Evolutionary conservation across 257 asterid genomes (phyloP).

Genomic region (Nicotiana otophora): DNA sequence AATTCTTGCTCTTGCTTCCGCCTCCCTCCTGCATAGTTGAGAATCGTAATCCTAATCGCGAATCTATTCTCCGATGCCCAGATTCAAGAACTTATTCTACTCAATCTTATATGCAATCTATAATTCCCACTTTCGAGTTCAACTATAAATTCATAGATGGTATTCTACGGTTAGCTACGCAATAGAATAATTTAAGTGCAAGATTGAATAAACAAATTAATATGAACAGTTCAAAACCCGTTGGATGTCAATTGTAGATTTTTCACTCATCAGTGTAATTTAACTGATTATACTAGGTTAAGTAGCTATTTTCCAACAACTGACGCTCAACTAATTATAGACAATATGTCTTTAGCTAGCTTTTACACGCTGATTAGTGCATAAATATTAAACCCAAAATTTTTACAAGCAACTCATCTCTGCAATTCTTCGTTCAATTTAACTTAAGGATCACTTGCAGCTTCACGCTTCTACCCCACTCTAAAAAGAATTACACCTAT

Average conservation of each 20-base stretch:
- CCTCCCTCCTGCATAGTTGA: too few species aligned
- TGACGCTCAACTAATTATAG: not conserved
- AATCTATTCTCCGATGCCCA: too few species aligned
- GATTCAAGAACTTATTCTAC: too few species aligned
- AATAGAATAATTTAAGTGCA: too few species aligned
- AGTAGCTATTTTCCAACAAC: not conserved
- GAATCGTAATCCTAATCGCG: too few species aligned
- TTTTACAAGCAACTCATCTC: not conserved
- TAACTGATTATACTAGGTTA: not conserved
- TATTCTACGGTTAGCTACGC: too few species aligned
- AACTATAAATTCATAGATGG: too few species aligned
- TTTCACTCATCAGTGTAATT: not conserved
- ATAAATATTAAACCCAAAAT: not conserved
- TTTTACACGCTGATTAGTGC: not conserved
- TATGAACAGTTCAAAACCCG: not conserved
- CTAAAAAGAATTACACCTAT: not conserved
- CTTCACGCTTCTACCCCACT: not conserved
- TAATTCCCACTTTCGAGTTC: too few species aligned
- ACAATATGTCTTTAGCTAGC: not conserved
- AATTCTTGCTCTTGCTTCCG: too few species aligned
- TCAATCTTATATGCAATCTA: too few species aligned
- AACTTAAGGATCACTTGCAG: not conserved
- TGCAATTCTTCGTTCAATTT: not conserved
- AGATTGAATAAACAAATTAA: too few species aligned
- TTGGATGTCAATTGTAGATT: not conserved